phyloP scores from a whole-genome alignment of 306 rosid genomes.

The Trifolium subterraneum region DNA sequence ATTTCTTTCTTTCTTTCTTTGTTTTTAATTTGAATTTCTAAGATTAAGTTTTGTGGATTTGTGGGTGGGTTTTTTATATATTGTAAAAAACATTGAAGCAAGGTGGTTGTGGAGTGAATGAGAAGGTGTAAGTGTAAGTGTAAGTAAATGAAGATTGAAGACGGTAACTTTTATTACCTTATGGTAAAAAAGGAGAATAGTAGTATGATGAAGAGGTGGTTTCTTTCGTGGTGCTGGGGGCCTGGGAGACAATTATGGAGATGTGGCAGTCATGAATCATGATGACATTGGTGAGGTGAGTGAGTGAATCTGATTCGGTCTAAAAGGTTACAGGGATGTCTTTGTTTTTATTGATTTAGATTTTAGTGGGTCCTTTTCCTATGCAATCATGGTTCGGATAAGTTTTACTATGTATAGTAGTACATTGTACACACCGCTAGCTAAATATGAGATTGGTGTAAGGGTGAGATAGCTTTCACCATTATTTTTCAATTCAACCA shows the following conservation, averaged over 20 bases:
- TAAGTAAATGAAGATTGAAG: slow-evolving; percentile 2
- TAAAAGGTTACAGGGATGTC: not conserved
- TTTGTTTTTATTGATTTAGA: slow-evolving; percentile 3
- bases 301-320: slow-evolving; percentile 38
- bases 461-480: slow-evolving; percentile 3
- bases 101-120: slow-evolving; percentile 25
- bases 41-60: not conserved
- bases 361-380: slow-evolving; percentile 36
- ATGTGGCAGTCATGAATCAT: slow-evolving; percentile 43
- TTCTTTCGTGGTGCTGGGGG: slow-evolving; percentile 36
- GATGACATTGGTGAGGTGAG: slow-evolving; percentile 42
- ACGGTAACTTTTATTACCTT: not conserved
- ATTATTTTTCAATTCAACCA: slow-evolving; percentile 4
- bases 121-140: too few species aligned
- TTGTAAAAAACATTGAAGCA: not conserved
- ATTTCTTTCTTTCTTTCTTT: not conserved
- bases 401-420: not conserved
- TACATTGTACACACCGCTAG: not conserved
- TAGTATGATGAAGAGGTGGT: slow-evolving; percentile 19
- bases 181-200: slow-evolving; percentile 25
- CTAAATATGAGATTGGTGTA: not conserved
- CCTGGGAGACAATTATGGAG: slow-evolving; percentile 41
- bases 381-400: slow-evolving; percentile 43
- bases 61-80: not conserved
- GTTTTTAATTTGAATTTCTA: slow-evolving; percentile 2